phyloP scores from a whole-genome alignment of 805 yeast species.

The Ogataea nitratoaversa region DNA sequence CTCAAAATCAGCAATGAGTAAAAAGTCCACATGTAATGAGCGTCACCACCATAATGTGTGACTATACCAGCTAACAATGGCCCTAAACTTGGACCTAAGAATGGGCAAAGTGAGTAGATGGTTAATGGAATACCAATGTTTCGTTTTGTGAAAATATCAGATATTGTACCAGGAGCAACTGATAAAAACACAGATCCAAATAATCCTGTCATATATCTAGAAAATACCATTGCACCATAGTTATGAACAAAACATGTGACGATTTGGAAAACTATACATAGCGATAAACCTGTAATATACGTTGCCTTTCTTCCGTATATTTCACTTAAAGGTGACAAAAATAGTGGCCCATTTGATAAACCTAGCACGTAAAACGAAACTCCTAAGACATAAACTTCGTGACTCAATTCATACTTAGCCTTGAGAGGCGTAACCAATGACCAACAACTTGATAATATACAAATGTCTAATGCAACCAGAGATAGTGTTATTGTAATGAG shows the following conservation, averaged over 20 bases:
- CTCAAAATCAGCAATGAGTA: conserved; percentile 59
- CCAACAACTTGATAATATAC: conserved; percentile 68
- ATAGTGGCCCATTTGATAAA: conserved; percentile 59
- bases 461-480: conserved; percentile 52
- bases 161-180: conserved; percentile 73
- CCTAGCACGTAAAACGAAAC: conserved; percentile 58
- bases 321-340: conserved; percentile 60
- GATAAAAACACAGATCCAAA: conserved; percentile 73
- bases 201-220: conserved; percentile 65
- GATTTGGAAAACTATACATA: conserved; percentile 46
- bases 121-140: conserved; percentile 70
- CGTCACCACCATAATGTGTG: conserved; percentile 45
- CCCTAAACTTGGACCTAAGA: conserved; percentile 67
- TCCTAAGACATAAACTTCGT: conserved; percentile 57
- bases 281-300: conserved; percentile 43
- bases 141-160: conserved; percentile 61
- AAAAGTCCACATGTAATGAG: conserved; percentile 67
- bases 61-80: conserved; percentile 60
- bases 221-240: conserved; percentile 58
- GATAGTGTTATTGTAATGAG: conserved; percentile 51
- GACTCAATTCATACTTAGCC: conserved; percentile 43
- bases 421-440: conserved; percentile 56
- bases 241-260: conserved; percentile 55
- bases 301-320: conserved; percentile 52
- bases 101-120: conserved; percentile 58